These are phyloP conservation scores for Acephala macrosclerotiorum DNA, from an alignment of 2,329 filamentous ascomycete species.

Conservation along the genomic window DNA sequence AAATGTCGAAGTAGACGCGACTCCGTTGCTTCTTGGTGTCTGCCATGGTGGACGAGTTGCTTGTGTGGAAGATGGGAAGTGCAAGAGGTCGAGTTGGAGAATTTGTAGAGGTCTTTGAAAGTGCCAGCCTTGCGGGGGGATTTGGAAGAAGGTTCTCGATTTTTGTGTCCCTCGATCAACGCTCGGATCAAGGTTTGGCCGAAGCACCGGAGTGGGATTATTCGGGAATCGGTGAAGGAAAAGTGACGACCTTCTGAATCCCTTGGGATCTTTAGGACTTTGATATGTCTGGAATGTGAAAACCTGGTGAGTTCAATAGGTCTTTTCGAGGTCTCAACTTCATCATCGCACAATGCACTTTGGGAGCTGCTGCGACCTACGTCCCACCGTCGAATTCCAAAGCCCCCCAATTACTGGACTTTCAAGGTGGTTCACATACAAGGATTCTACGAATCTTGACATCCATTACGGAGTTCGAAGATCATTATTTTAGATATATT, in stretches of 20 bases:
- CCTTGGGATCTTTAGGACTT: too few species aligned
- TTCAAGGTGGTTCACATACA: too few species aligned
- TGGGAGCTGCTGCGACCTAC: too few species aligned
- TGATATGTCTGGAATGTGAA: too few species aligned
- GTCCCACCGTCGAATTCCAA: too few species aligned
- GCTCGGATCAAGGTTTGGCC: neutral
- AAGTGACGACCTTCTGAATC: neutral
- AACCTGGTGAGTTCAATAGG: too few species aligned
- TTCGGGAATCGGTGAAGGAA: neutral
- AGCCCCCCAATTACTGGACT: too few species aligned
- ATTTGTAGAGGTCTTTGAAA: neutral
- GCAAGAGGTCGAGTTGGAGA: slow-evolving; percentile 14
- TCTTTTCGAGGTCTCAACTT: too few species aligned
- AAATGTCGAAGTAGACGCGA: slow-evolving; percentile 93
- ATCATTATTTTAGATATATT: too few species aligned
- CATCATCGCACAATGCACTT: too few species aligned
- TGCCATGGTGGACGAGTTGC: slow-evolving; percentile 48
- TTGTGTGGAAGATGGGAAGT: neutral
- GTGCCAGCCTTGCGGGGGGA: neutral
- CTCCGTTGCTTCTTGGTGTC: slow-evolving; percentile 48
- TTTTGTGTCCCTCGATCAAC: neutral
- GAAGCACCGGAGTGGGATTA: neutral
- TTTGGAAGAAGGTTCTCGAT: neutral
- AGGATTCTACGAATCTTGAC: too few species aligned
- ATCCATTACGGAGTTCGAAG: too few species aligned